Base-by-base conservation (phyloP, 495 filamentous ascomycete genomes). In the Daldinia childiae region DNA sequence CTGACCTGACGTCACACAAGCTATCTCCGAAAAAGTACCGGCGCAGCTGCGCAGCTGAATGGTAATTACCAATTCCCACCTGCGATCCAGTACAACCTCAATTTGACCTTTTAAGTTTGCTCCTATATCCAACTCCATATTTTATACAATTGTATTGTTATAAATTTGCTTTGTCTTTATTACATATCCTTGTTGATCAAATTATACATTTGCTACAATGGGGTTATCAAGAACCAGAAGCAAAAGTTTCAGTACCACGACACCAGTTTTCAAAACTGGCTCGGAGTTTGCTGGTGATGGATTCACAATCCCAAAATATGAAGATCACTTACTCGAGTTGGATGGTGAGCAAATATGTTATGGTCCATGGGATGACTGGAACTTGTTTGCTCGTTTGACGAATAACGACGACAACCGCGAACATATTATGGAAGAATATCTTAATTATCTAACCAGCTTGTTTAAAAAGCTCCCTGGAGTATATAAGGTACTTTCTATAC, bases 31-130 rank as follows among this genome's bases (percentile, higher is more conserved):
- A 27, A 21, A 19, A 27, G 27, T 26, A 57, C 63, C 54, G 63
- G 30, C 63, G 54, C 63, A 65, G 19, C 29, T 65, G 63, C 63
- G 63, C 51, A 17, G n/a, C n/a, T 65, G 9, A 3, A 48, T 12
- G 43, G 6, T 24, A 48, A 48, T 12, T 24, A 48, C 4, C 3
- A 48, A 48, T 30, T 54, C 50, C 24, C 50, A 54, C 26, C 26
- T 54, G 50, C 50, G 50, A 30, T 54, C 4, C 4, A 6, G 50
- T 30, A 9, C 24, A 54, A 54, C 27, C 12, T 19, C n/a, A 56
- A 41, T 43, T 43, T 17, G 15, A 43, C 21, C 32, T 45, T 41
- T 41, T 41, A 34, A 7, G 6, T 34, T 32, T 19, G n/a, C 19
- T 38, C 38, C 17, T 36, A 32, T 29, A 32, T 66, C 48, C 21